Evolutionary conservation across 106 monocot species (phyloP).

Genomic region (Dioscorea zingiberensis): DNA sequence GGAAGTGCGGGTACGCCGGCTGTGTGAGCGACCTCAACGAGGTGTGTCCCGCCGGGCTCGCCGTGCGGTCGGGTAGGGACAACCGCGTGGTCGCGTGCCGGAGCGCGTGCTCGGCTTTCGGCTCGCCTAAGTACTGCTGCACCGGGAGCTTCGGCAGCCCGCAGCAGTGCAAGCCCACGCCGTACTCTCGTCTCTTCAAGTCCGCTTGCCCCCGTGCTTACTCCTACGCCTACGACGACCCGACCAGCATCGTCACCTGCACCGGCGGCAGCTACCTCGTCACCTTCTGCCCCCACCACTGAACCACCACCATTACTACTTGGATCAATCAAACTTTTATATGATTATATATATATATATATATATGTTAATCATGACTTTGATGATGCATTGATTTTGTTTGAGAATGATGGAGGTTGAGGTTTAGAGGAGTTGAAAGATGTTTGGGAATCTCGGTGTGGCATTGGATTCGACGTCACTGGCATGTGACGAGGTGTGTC

Average conservation of each 20-base stretch:
- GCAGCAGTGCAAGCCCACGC: constrained; percentile 60
- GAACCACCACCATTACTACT: too few relatives aligned
- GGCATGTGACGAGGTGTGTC: too few relatives aligned
- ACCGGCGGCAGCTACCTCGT: constrained; percentile 48
- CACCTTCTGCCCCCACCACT: constrained; percentile 52
- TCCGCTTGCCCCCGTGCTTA: constrained; percentile 60
- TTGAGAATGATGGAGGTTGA: too few relatives aligned
- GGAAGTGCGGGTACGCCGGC: constrained; percentile 46
- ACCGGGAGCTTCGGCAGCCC: constrained; percentile 68
- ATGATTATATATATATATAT: too few relatives aligned
- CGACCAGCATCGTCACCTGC: constrained; percentile 68
- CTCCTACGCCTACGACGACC: constrained; percentile 73
- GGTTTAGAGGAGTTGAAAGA: too few relatives aligned
- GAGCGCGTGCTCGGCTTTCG: constrained; percentile 69
- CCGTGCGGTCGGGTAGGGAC: constrained; percentile 24
- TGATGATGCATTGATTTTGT: too few relatives aligned
- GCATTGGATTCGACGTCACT: too few relatives aligned
- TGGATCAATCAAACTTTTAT: too few relatives aligned
- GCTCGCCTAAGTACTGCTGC: constrained; percentile 66
- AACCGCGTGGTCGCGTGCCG: constrained; percentile 55
- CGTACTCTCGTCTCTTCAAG: constrained; percentile 65
- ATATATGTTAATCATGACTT: too few relatives aligned
- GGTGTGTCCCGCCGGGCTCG: constrained; percentile 60
- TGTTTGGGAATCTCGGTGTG: too few relatives aligned
- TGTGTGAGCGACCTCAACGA: constrained; percentile 66